Base-by-base conservation (phyloP, 2,329 filamentous ascomycete genomes). In the Onygena corvina region DNA sequence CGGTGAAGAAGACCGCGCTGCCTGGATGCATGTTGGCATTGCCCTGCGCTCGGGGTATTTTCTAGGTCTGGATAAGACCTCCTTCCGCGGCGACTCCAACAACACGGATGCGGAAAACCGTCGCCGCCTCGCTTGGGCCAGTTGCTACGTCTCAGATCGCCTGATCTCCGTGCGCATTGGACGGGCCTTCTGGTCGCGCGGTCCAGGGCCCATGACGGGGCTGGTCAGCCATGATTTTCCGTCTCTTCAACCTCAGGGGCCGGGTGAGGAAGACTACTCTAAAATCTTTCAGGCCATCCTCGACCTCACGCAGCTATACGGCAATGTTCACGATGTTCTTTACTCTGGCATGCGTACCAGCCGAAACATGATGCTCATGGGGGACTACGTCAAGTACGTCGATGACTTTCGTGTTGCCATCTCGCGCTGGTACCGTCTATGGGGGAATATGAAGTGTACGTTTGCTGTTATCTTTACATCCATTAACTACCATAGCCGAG, bases 21-120 rank as follows among this genome's bases (percentile, higher is more conserved):
- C 81, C 0, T 86, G 83, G 83, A 86, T 86, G 81, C 79, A 85
- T 57, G 80, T 85, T 4, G 83, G 83, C 1, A 74, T 82, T 16
- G 83, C 83, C 2, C 66, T 86, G 4, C 74, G 83, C 4, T 76
- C 84, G 2, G 82, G 77, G 0, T 86, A 86, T 60, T 83, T 83
- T 46, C 75, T 85, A 12, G 78, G 79, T 1, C 69, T 86, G 14
- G 83, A 86, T 59, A 73, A 79, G 52, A 84, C 81, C 16, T 79
- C 80, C 0, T 80, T 86, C 56, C 72, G 77, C 36, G 75, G 77
- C 27, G 76, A 80, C 31, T 71, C 75, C 36, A 74, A 72, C n/a
- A 77, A 78, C 50, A 74, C 79, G 6, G 72, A 75, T 23, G 70
- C 75, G 16, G 76, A 80, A 58, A 75, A 76, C 55, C 75, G 82